Evolutionary conservation across 257 asterid species (phyloP), one percentile per base, ranked within the genome.

Genomic region (Striga asiatica): DNA sequence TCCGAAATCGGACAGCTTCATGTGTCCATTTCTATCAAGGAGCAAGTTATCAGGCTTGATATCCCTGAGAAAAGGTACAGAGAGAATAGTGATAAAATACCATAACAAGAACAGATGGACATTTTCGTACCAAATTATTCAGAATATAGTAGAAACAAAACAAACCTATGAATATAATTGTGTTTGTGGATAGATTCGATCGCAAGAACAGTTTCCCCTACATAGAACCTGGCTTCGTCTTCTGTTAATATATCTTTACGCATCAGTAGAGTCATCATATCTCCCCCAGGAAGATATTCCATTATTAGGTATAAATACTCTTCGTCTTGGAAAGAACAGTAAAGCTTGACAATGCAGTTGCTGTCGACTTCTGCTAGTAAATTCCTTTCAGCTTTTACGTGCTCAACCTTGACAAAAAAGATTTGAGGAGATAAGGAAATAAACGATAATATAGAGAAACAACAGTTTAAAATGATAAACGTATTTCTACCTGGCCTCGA

Each of bases 211-310:
- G 94, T 86, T 78, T 89, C 97, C 27, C 88, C 97, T 22, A 89
- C 88, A 27, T 89, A 89, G 69, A 89, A 89, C 59, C 83, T 73
- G 50, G 96, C 96, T 64, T 85, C 97, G 51, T 81, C 87, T 78
- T 89, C 96, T 14, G 93, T 81, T 66, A 89, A 71, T 32, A 83
- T 86, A 64, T 89, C 97, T 68, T 89, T 86, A 43, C 97, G 88
- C 97, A 89, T 89, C 46, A 89, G 78, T 55, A 89, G 75, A 54
- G 97, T 89, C 97, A 89, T 89, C 96, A 89, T 86, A 78, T 89
- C 97, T 71, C 97, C 97, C 72, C 97, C 97, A 57, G 97, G 97
- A 56, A 89, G 84, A 70, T 89, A 89, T 79, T 89, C 97, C 97
- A 85, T 89, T 31, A 89, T 81, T 42, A 89, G 88, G 72, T 89